phyloP scores from a whole-genome alignment of 148 eudicot genomes.

The Cornus kousa region DNA sequence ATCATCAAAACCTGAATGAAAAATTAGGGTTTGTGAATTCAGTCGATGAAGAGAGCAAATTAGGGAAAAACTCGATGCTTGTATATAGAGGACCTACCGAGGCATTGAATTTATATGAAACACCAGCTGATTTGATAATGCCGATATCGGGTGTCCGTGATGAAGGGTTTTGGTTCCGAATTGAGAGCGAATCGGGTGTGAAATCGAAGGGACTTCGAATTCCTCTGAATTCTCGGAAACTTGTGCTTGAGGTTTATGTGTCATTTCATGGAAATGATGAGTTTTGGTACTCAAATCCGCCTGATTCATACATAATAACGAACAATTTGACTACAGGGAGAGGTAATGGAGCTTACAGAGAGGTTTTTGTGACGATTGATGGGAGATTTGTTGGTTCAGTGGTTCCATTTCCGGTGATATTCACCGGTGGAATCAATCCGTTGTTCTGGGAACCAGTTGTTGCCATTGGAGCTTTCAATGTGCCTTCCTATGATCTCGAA shows the following conservation, averaged over 20 bases:
- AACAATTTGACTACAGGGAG: conserved; percentile 49
- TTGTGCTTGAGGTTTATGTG: conserved; percentile 71
- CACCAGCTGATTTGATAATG: conserved; percentile 78
- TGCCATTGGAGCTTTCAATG: conserved; percentile 72
- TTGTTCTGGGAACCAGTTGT: conserved; percentile 90
- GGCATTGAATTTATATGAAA: conserved; percentile 26
- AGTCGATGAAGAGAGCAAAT: background rate
- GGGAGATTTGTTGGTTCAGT: conserved; percentile 53
- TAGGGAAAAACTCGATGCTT: background rate
- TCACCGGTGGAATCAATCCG: conserved; percentile 86
- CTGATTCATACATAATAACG: conserved; percentile 48
- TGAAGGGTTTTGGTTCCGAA: conserved; percentile 73
- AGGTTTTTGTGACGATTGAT: conserved; percentile 63
- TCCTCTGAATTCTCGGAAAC: conserved; percentile 49
- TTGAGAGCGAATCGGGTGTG: conserved; percentile 40
- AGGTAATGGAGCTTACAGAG: conserved; percentile 71
- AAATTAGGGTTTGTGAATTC: conserved; percentile 29
- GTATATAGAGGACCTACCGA: background rate
- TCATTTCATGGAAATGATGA: conserved; percentile 91
- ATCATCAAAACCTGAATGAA: background rate
- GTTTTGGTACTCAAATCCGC: conserved; percentile 92
- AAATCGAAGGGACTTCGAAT: conserved; percentile 36
- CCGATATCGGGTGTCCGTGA: conserved; percentile 47
- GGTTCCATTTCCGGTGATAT: conserved; percentile 80
- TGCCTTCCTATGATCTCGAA: conserved; percentile 81